Percentiles rank a stretch among this genome's conserved stretches.
Evolutionary conservation across 352 stramenopile species (phyloP).

Genomic region (Pythium phragmiticola): DNA sequence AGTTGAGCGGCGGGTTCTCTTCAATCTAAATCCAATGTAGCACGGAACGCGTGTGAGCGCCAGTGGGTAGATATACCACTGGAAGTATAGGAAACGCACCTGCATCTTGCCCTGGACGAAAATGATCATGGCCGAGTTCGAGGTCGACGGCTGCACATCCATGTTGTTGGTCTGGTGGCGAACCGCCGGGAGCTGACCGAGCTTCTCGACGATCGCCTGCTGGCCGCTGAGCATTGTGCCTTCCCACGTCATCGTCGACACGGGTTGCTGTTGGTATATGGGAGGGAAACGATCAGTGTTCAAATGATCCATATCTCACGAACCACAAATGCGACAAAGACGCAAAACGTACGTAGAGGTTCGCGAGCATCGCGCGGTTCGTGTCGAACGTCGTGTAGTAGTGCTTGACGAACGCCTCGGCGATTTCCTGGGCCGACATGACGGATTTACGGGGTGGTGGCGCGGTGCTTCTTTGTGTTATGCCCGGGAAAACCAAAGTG

Average conservation of each 20-base stretch:
- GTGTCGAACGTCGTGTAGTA: slow-evolving; percentile 88
- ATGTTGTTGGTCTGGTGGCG: slow-evolving; percentile 87
- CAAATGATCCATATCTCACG: neutral
- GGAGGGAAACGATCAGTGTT: slow-evolving; percentile 6
- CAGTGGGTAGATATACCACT: too few species aligned
- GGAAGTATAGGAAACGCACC: slow-evolving; percentile 19
- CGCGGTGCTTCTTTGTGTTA: slow-evolving; percentile 4
- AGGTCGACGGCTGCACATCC: slow-evolving; percentile 93
- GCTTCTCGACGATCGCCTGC: slow-evolving; percentile 89
- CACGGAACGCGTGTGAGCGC: neutral
- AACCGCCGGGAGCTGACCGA: slow-evolving; percentile 63
- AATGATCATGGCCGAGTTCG: slow-evolving; percentile 92
- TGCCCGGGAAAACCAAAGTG: slow-evolving; percentile 7
- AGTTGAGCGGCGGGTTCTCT: slow-evolving; percentile 93
- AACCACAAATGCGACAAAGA: neutral
- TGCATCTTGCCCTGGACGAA: slow-evolving; percentile 93
- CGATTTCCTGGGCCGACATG: slow-evolving; percentile 86
- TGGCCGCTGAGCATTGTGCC: slow-evolving; percentile 64
- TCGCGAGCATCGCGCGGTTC: slow-evolving; percentile 69
- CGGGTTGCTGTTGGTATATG: slow-evolving; percentile 44
- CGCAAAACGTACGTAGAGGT: slow-evolving; percentile 70
- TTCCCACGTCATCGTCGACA: slow-evolving; percentile 84
- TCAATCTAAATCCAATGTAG: slow-evolving; percentile 71
- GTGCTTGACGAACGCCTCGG: slow-evolving; percentile 84
- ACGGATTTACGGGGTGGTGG: neutral